Evolutionary conservation across 2,329 filamentous ascomycete genomes (phyloP).

Genomic region (Claviceps purpurea): DNA sequence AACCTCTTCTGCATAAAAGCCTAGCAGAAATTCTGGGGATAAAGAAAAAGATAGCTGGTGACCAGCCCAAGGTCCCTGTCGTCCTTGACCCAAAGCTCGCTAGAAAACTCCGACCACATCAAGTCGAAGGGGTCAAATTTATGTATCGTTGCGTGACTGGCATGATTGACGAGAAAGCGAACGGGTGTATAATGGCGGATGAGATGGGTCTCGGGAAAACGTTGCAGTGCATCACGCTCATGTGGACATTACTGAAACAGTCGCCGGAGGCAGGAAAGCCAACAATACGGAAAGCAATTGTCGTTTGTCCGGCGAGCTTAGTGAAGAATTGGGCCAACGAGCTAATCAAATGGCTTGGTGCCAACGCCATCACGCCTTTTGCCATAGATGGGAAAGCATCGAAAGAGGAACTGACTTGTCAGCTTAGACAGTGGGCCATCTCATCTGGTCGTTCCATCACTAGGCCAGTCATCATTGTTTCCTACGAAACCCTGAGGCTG

Average conservation of each 20-base stretch:
- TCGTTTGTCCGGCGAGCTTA: slow-evolving; percentile 90
- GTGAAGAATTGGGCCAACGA: slow-evolving; percentile 98
- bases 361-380: slow-evolving; percentile 82
- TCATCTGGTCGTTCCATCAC: slow-evolving; percentile 80
- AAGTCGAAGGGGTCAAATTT: slow-evolving; percentile 96
- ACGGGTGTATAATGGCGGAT: slow-evolving; percentile 98
- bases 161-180: slow-evolving; percentile 84
- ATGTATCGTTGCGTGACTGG: slow-evolving; percentile 90
- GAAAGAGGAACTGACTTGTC: slow-evolving; percentile 81
- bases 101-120: slow-evolving; percentile 88
- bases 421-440: slow-evolving; percentile 91
- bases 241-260: slow-evolving; percentile 95
- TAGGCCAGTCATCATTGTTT: slow-evolving; percentile 89
- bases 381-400: slow-evolving; percentile 93
- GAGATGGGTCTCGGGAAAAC: slow-evolving; percentile 98
- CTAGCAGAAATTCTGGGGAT: slow-evolving; percentile 88
- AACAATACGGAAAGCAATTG: slow-evolving; percentile 92
- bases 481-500: slow-evolving; percentile 86
- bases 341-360: slow-evolving; percentile 87
- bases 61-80: slow-evolving; percentile 82
- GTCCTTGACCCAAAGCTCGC: slow-evolving; percentile 85
- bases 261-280: slow-evolving; percentile 88
- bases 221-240: slow-evolving; percentile 85
- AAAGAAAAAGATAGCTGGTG: slow-evolving; percentile 72
- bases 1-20: slow-evolving; percentile 83